Evolutionary conservation across 306 rosid species (phyloP).

Genomic region (Sicyos baderoa): DNA sequence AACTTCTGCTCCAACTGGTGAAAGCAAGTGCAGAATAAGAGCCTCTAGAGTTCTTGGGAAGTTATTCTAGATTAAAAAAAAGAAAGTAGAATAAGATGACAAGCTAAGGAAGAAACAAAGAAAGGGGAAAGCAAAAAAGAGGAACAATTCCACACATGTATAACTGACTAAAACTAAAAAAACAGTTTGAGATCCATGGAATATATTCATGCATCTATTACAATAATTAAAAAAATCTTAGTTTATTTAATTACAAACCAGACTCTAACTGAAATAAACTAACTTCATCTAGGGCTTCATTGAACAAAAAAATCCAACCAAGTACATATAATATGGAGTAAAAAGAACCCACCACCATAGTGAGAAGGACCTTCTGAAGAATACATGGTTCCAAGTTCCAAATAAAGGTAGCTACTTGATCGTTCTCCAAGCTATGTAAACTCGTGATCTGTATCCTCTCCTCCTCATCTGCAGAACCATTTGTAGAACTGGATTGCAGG

Average conservation of each 20-base stretch:
- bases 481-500: conserved; percentile 34
- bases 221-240: not conserved
- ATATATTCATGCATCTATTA: conserved; percentile 11
- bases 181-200: not conserved
- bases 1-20: conserved; percentile 84
- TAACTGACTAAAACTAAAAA: not conserved
- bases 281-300: not conserved
- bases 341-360: conserved; percentile 66
- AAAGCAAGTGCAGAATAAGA: conserved; percentile 70
- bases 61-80: conserved; percentile 37
- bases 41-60: conserved; percentile 94
- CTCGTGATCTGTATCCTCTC: conserved; percentile 25
- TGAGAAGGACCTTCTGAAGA: conserved; percentile 61
- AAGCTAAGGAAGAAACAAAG: conserved; percentile 21
- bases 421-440: conserved; percentile 45
- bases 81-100: conserved; percentile 24
- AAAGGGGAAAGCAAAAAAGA: conserved; percentile 8
- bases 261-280: conserved; percentile 2
- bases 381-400: conserved; percentile 48
- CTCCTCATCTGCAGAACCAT: conserved; percentile 41
- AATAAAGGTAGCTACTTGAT: conserved; percentile 57
- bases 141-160: conserved; percentile 11
- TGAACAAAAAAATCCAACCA: not conserved
- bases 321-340: conserved; percentile 2
- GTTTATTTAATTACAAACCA: not conserved